These are phyloP conservation scores for Lithospermum erythrorhizon DNA, from an alignment of 257 asterid genomes.

Conservation along the genomic window DNA sequence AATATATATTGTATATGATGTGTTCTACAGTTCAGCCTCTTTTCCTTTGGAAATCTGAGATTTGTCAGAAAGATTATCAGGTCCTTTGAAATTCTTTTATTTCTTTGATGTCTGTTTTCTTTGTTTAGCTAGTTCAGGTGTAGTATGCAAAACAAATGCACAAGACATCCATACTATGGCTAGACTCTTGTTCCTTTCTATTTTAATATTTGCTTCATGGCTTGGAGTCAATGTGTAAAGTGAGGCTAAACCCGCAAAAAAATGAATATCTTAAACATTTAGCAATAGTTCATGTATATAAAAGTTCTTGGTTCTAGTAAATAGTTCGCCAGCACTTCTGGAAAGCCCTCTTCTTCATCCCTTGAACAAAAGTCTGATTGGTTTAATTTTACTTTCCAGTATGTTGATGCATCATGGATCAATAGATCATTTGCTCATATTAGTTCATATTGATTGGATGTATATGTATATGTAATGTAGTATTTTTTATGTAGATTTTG, in stretches of 20 bases:
- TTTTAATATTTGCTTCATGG: neutral
- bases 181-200: neutral
- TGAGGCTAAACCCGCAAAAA: too few species aligned
- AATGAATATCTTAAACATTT: neutral
- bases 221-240: neutral
- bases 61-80: neutral
- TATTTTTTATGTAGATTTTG: too few species aligned
- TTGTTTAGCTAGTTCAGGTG: constrained; percentile 2
- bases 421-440: too few species aligned
- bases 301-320: constrained; percentile 4
- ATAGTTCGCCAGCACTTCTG: constrained; percentile 4
- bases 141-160: neutral
- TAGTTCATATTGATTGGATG: too few species aligned
- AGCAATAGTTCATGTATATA: constrained; percentile 19
- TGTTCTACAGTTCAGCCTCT: neutral
- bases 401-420: too few species aligned
- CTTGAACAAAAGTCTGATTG: too few species aligned
- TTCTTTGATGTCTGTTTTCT: neutral
- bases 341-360: neutral
- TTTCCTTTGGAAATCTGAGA: neutral
- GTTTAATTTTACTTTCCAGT: too few species aligned
- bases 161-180: too few species aligned
- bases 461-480: too few species aligned
- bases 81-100: neutral
- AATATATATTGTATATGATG: neutral